Conservation (phyloP, 768 basidiomycete genomes). For the Leccinum boreale region DNA sequence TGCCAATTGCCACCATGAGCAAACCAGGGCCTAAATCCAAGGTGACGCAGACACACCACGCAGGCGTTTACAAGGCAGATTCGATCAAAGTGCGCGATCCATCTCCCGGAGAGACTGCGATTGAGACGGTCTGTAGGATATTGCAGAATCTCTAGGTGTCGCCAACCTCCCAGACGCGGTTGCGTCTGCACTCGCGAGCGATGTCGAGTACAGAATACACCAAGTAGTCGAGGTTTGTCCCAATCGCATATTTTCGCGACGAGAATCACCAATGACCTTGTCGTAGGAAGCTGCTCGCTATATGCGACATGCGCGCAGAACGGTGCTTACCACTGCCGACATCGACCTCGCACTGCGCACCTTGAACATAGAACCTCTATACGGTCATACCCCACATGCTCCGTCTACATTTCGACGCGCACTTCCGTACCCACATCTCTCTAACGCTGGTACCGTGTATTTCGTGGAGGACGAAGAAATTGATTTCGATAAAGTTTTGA, state of each 20-base stretch:
- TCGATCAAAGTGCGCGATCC: conserved; percentile 51
- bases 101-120: conserved; percentile 7
- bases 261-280: not conserved
- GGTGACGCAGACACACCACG: conserved; percentile 44
- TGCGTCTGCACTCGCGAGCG: conserved; percentile 83
- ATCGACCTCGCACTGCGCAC: conserved; percentile 92
- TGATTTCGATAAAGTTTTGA: conserved; percentile 88
- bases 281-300: conserved; percentile 86
- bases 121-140: conserved; percentile 56
- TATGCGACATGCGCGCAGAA: conserved; percentile 91
- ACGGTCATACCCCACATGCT: conserved; percentile 46
- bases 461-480: conserved; percentile 97
- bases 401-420: conserved; percentile 41
- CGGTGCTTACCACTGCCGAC: conserved; percentile 86
- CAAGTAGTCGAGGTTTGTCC: conserved; percentile 82
- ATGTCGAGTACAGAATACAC: conserved; percentile 95
- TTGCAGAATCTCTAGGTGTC: conserved; percentile 84
- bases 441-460: conserved; percentile 70
- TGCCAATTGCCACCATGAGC: conserved; percentile 23
- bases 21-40: conserved; percentile 48
- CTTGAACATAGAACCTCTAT: conserved; percentile 94
- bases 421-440: conserved; percentile 42
- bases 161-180: conserved; percentile 72
- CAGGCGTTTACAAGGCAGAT: conserved; percentile 63
- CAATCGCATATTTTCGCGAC: not conserved